Conservation (phyloP, 208 protist species). For the Entamoeba invadens region DNA sequence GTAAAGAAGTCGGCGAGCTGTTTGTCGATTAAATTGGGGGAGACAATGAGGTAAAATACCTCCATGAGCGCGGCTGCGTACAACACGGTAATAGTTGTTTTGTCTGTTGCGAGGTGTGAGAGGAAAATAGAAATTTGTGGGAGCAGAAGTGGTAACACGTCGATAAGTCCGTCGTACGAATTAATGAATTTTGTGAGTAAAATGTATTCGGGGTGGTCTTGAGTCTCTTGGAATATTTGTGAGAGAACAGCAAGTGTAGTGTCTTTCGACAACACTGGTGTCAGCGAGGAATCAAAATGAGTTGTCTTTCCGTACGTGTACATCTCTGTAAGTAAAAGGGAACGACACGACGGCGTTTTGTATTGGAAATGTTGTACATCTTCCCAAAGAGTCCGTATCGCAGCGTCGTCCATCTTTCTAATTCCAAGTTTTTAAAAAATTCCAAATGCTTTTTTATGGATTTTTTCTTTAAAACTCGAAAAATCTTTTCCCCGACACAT, state of each 20-base stretch:
- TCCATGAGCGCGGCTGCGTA: not conserved
- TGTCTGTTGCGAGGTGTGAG: not conserved
- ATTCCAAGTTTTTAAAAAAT: too few relatives aligned
- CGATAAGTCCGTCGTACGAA: not conserved
- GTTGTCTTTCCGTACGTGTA: not conserved
- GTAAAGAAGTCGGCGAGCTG: not conserved
- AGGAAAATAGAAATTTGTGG: not conserved
- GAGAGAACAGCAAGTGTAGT: not conserved
- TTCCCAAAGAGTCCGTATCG: too few relatives aligned
- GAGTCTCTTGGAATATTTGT: not conserved
- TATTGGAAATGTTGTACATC: not conserved
- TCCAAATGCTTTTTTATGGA: too few relatives aligned
- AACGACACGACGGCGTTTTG: not conserved
- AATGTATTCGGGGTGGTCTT: not conserved
- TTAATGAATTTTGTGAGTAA: not conserved
- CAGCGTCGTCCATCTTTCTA: too few relatives aligned
- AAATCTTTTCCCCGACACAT: too few relatives aligned
- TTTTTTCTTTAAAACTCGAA: too few relatives aligned
- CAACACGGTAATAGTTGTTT: not conserved
- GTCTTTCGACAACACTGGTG: not conserved
- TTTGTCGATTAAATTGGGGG: not conserved
- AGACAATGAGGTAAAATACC: not conserved
- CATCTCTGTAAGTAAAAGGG: not conserved
- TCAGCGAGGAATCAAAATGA: not conserved
- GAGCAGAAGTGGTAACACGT: not conserved